A percentile compares a stretch with the other conserved stretches of the same genome.
phyloP scores from a whole-genome alignment of 2,329 filamentous ascomycete species.

The Onygena corvina region DNA sequence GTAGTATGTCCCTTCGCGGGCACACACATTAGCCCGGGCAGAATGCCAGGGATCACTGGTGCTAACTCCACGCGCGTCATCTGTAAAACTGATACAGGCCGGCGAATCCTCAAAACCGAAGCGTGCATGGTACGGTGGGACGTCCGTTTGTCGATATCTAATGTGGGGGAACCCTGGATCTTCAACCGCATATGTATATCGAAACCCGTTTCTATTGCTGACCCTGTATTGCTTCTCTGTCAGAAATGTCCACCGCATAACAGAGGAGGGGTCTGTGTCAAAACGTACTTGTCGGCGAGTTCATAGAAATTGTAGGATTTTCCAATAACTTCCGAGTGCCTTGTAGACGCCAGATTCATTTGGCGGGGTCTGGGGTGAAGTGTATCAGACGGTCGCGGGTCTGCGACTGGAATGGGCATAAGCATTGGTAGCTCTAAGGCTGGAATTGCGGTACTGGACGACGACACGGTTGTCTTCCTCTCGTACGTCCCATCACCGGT shows the following conservation, averaged over 20 bases:
- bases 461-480: slow-evolving; percentile 22
- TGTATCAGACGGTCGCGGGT: slow-evolving; percentile 29
- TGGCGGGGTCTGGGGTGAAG: slow-evolving; percentile 31
- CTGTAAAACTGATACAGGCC: slow-evolving; percentile 70
- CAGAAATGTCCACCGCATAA: background rate
- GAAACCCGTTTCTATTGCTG: slow-evolving; percentile 60
- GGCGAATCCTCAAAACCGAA: slow-evolving; percentile 91
- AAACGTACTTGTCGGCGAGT: slow-evolving; percentile 28
- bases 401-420: slow-evolving; percentile 30
- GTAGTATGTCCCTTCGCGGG: slow-evolving; percentile 80
- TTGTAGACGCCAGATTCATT: slow-evolving; percentile 28
- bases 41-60: slow-evolving; percentile 90
- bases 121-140: slow-evolving; percentile 67
- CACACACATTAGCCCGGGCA: slow-evolving; percentile 78
- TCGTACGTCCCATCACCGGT: slow-evolving; percentile 22
- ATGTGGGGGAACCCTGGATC: slow-evolving; percentile 80
- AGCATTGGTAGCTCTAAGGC: slow-evolving; percentile 31
- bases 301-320: slow-evolving; percentile 34
- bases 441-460: slow-evolving; percentile 22
- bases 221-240: slow-evolving; percentile 28
- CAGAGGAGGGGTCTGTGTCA: background rate
- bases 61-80: slow-evolving; percentile 62
- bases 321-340: slow-evolving; percentile 25
- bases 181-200: slow-evolving; percentile 82
- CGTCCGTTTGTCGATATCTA: slow-evolving; percentile 81